phyloP scores from a whole-genome alignment of 2,329 filamentous ascomycete genomes.

The Fusarium equiseti region DNA sequence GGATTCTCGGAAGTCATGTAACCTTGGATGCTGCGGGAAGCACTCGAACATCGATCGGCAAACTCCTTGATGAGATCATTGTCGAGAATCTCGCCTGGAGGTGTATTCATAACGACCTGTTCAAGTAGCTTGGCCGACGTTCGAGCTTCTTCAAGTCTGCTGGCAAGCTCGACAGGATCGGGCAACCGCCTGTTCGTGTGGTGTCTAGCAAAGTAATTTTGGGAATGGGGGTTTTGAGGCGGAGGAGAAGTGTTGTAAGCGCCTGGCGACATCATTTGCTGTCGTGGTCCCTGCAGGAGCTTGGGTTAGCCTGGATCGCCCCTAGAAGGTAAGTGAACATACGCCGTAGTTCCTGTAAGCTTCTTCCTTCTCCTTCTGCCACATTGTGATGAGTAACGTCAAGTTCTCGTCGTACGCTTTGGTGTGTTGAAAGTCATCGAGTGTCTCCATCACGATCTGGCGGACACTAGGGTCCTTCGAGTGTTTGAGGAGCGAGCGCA shows the following conservation, averaged over 20 bases:
- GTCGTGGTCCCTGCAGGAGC: conserved; percentile 39
- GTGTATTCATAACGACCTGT: conserved; percentile 89
- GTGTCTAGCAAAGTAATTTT: conserved; percentile 69
- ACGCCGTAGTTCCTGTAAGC: conserved; percentile 65
- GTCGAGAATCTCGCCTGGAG: conserved; percentile 77
- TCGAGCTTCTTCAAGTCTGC: conserved; percentile 87
- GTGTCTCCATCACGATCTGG: conserved; percentile 87
- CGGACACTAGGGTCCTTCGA: conserved; percentile 81
- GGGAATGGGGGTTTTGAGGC: conserved; percentile 55
- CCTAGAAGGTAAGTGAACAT: conserved; percentile 46
- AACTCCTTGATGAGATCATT: conserved; percentile 97
- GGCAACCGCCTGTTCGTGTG: conserved; percentile 68
- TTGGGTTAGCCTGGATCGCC: conserved; percentile 24
- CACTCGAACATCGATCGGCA: conserved; percentile 83
- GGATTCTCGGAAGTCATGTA: conserved; percentile 88
- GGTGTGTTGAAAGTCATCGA: conserved; percentile 80
- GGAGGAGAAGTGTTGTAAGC: conserved; percentile 20
- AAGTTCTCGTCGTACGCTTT: conserved; percentile 82
- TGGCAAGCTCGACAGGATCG: conserved; percentile 79
- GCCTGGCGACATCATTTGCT: conserved; percentile 30
- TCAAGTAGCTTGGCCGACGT: conserved; percentile 93
- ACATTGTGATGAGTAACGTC: conserved; percentile 81
- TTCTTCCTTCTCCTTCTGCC: conserved; percentile 85
- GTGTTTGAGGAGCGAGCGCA: conserved; percentile 79
- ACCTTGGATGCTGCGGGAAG: conserved; percentile 82